These are phyloP conservation scores for Stygiomarasmius scandens DNA, from an alignment of 1,284 basidiomycete species.

Conservation along the genomic window DNA sequence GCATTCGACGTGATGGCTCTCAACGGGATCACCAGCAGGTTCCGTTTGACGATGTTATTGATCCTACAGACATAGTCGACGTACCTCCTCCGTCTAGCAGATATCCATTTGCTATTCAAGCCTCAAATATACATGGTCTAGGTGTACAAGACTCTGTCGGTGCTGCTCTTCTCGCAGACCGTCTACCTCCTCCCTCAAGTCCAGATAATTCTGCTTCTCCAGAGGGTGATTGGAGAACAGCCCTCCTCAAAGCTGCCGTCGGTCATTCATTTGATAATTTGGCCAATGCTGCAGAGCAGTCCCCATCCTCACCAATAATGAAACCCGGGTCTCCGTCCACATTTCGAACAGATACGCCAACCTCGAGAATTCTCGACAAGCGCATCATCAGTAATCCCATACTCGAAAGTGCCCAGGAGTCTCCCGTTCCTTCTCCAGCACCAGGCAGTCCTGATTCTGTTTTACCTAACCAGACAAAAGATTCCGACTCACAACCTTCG, in stretches of 20 bases:
- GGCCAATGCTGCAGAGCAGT: constrained; percentile 31
- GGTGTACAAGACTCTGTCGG: constrained; percentile 72
- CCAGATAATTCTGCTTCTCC: constrained; percentile 48
- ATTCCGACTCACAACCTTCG: constrained; percentile 29
- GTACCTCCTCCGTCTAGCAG: constrained; percentile 63
- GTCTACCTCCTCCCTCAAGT: constrained; percentile 63
- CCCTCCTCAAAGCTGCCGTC: constrained; percentile 70
- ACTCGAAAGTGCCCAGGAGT: constrained; percentile 26
- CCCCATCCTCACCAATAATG: constrained; percentile 24
- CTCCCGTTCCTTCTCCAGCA: constrained; percentile 12
- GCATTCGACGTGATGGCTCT: constrained; percentile 38
- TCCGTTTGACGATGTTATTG: constrained; percentile 59
- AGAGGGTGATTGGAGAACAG: constrained; percentile 68
- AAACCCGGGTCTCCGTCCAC: constrained; percentile 32
- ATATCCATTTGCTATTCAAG: constrained; percentile 74
- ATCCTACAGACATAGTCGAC: constrained; percentile 81
- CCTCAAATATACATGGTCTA: constrained; percentile 67
- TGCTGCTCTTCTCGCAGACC: constrained; percentile 71
- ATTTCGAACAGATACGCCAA: constrained; percentile 26
- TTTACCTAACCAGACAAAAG: background rate
- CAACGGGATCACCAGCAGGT: constrained; percentile 27
- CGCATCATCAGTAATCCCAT: constrained; percentile 36
- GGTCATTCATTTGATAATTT: constrained; percentile 66
- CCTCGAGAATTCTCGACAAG: constrained; percentile 30
- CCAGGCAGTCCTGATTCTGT: background rate